Percentiles rank a stretch among this genome's conserved stretches.
Conservation (phyloP, 2,329 filamentous ascomycete species). For the Claviceps pazoutovae region DNA sequence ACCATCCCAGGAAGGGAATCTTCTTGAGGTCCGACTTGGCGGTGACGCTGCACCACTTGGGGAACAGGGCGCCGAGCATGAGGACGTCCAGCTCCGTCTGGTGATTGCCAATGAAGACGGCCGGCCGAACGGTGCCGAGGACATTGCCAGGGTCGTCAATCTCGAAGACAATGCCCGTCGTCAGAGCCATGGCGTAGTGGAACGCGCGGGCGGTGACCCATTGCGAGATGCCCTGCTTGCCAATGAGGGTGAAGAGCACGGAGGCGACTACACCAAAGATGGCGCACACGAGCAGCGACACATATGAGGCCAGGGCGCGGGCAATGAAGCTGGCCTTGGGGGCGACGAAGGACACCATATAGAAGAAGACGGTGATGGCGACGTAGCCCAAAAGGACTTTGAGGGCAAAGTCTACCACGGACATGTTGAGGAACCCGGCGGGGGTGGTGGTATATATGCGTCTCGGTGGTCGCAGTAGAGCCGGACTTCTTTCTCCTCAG, state of each 20-base stretch:
- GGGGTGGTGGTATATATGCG: not conserved
- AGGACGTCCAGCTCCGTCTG: slow-evolving; percentile 92
- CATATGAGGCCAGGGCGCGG: slow-evolving; percentile 52
- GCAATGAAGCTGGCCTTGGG: slow-evolving; percentile 53
- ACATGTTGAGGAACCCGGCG: slow-evolving; percentile 2
- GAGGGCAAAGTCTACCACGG: slow-evolving; percentile 21
- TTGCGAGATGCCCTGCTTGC: slow-evolving; percentile 65
- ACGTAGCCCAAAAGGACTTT: slow-evolving; percentile 39
- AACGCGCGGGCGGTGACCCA: slow-evolving; percentile 73
- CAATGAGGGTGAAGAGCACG: slow-evolving; percentile 53
- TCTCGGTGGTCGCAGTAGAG: not conserved
- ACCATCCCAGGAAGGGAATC: slow-evolving; percentile 83
- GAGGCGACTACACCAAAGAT: slow-evolving; percentile 65
- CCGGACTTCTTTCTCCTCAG: not conserved
- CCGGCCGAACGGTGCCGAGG: slow-evolving; percentile 56
- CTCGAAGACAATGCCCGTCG: slow-evolving; percentile 66
- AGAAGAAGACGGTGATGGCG: slow-evolving; percentile 41
- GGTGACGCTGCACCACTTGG: slow-evolving; percentile 81
- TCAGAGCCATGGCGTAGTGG: slow-evolving; percentile 60
- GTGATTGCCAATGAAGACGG: slow-evolving; percentile 88
- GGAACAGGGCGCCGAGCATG: slow-evolving; percentile 80
- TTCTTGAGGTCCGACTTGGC: slow-evolving; percentile 75
- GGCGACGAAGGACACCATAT: slow-evolving; percentile 44
- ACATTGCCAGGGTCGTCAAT: slow-evolving; percentile 52
- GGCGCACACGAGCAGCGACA: slow-evolving; percentile 45